Conservation (phyloP, 2,329 filamentous ascomycete genomes). For the Sclerotinia glacialis region DNA sequence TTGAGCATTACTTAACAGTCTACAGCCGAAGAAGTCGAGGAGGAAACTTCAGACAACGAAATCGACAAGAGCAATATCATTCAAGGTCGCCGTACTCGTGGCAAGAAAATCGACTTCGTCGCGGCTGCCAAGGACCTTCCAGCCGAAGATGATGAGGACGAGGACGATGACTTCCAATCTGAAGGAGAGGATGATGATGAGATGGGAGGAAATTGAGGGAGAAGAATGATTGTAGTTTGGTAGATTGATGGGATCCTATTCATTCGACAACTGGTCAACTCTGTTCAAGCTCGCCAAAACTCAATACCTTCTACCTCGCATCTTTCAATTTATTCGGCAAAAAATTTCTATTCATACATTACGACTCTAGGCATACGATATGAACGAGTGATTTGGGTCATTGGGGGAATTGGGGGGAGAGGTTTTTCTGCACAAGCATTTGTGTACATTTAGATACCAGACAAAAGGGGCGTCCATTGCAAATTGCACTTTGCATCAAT, state of each 20-base stretch:
- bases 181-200: conserved; percentile 64
- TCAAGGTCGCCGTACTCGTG: conserved; percentile 77
- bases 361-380: conserved; percentile 31
- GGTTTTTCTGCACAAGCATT: conserved; percentile 19
- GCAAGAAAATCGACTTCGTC: conserved; percentile 87
- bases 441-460: conserved; percentile 30
- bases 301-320: conserved; percentile 22
- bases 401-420: conserved; percentile 16
- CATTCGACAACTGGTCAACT: conserved; percentile 23
- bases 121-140: conserved; percentile 81
- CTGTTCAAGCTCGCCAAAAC: conserved; percentile 25
- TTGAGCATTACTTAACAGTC: conserved; percentile 20
- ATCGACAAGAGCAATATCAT: conserved; percentile 92
- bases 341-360: conserved; percentile 26
- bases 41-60: conserved; percentile 81
- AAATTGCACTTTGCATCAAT: conserved; percentile 10
- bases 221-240: conserved; percentile 15
- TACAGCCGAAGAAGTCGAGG: conserved; percentile 62
- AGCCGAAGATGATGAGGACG: conserved; percentile 73
- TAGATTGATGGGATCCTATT: conserved; percentile 25
- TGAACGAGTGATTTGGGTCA: conserved; percentile 26
- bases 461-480: conserved; percentile 25
- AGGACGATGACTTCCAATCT: conserved; percentile 65
- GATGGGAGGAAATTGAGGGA: conserved; percentile 57
- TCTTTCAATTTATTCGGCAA: conserved; percentile 23